Base-by-base conservation (phyloP, 2,329 filamentous ascomycete genomes). In the Ascocoryne sarcoides region DNA sequence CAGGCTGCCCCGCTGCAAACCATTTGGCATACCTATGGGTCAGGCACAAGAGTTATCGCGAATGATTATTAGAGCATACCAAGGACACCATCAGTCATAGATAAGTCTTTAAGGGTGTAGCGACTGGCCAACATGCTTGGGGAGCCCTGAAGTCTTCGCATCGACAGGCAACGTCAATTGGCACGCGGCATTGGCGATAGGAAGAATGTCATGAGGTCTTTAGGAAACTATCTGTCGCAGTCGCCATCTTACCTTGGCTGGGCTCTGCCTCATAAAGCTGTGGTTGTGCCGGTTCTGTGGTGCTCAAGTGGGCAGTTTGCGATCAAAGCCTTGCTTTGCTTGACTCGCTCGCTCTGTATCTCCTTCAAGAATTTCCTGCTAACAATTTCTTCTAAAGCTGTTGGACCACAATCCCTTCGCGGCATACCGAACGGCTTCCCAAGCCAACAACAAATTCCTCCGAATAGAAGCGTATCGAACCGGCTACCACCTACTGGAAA, bases 401-500 rank as follows among this genome's bases (percentile, higher is more conserved):
- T 72, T 56, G 70, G 75, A 65, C 76, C 75, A 53, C 77, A 78
- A 63, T 67, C 73, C 55, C 60, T 81, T 53, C 73, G 76, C 53
- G 73, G 75, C 54, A 70, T 81, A 63, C 76, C 76, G 39, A 69
- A 68, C 53, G 72, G 71, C 48, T 81, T 79, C 59, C 69, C 68
- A 50, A 66, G 66, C 52, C 75, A 76, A 53, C 75, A 75, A 60
- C 74, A 75, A 60, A 47, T 58, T 39, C 68, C 68, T 43, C 76
- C 77, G 54, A 70, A 69, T 50, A 69, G 77, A 57, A 65, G 66
- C 48, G 70, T 71, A 31, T 69, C 76, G 39, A 74, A 61, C 59
- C 70, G 77, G 56, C 66, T 82, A 70, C 76, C 75, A 43, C 75
- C 75, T 40, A 79, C 77, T 52, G 76, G 76, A 40, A 82, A 82